A percentile compares a stretch with the other conserved stretches of the same genome.
Conservation (phyloP, 371 early-diverging fungal species). For the Rhizomucor pusillus region DNA sequence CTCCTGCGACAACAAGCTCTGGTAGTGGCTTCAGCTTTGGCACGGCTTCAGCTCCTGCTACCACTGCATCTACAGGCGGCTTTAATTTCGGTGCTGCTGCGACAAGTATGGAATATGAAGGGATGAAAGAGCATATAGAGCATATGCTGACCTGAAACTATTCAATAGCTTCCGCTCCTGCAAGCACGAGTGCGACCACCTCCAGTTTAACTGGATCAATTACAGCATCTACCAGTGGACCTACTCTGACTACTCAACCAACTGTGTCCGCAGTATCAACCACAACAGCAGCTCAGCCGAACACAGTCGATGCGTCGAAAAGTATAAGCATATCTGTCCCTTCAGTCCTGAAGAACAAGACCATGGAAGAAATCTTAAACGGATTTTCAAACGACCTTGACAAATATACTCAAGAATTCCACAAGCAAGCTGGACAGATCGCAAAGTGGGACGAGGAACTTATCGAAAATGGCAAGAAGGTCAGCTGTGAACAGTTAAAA, state of each 20-base stretch:
- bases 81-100: neutral
- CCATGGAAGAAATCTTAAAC: slow-evolving; percentile 86
- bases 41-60: neutral
- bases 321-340: slow-evolving; percentile 42
- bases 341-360: slow-evolving; percentile 71
- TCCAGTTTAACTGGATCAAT: slow-evolving; percentile 10
- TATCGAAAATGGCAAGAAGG: slow-evolving; percentile 80
- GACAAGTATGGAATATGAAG: no score
- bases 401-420: slow-evolving; percentile 78
- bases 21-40: slow-evolving; percentile 18
- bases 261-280: slow-evolving; percentile 16
- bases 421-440: slow-evolving; percentile 82
- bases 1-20: slow-evolving; percentile 6
- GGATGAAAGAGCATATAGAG: no score
- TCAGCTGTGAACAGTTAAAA: slow-evolving; percentile 24
- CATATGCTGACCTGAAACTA: neutral
- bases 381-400: slow-evolving; percentile 85
- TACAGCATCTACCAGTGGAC: slow-evolving; percentile 7
- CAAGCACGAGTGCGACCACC: slow-evolving; percentile 12
- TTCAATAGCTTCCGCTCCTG: neutral
- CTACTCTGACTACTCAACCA: slow-evolving; percentile 18
- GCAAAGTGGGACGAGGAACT: slow-evolving; percentile 83
- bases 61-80: neutral
- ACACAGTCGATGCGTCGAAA: slow-evolving; percentile 17
- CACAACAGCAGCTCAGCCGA: slow-evolving; percentile 17